Evolutionary conservation across 2,329 filamentous ascomycete species (phyloP), one percentile per base, ranked within the genome.

Genomic region (Trichoderma harzianum): DNA sequence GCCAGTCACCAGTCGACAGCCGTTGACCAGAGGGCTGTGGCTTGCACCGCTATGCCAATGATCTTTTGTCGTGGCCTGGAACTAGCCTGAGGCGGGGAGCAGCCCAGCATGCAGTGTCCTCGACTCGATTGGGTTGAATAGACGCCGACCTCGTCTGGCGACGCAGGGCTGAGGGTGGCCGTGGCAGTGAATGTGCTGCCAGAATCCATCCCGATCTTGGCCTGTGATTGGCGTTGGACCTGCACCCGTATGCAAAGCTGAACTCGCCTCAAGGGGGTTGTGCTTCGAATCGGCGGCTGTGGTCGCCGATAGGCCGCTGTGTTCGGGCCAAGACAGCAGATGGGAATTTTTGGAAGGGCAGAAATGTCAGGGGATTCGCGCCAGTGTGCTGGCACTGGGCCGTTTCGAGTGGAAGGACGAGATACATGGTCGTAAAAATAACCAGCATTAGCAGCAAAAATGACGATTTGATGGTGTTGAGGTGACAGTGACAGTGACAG

Each of bases 91-190:
- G 55, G 57, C 28, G 57, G 66, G 55, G 34, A 62, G 53, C 57
- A 69, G 55, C 39, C 36, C 57, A 43, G 34, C 26, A 57, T 36
- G 53, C 66, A 24, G 55, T 51, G 66, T 62, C 11, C 39, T 43
- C 34, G n/a, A 63, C 51, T 75, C 74, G 75, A 80, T 78, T 79
- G 78, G 78, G 61, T 74, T 72, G 74, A 78, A 79, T 79, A 79
- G 76, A 76, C 78, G 78, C 78, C 77, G 70, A 73, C 72, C 26
- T 57, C 32, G 34, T 55, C 43, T 32, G 60, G 58, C 57, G 57
- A 69, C 73, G 69, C 74, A 69, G 58, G 69, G 69, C 62, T 66
- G 69, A 61, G 24, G 63, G 70, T 61, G 68, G 68, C 58, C 60
- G 70, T 68, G 64, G 57, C 70, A 72, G 70, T 63, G 64, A 68